Percentiles rank a stretch among this genome's conserved stretches.
Evolutionary conservation across 345 rosid genomes (phyloP).

Genomic region (Populus simonii): DNA sequence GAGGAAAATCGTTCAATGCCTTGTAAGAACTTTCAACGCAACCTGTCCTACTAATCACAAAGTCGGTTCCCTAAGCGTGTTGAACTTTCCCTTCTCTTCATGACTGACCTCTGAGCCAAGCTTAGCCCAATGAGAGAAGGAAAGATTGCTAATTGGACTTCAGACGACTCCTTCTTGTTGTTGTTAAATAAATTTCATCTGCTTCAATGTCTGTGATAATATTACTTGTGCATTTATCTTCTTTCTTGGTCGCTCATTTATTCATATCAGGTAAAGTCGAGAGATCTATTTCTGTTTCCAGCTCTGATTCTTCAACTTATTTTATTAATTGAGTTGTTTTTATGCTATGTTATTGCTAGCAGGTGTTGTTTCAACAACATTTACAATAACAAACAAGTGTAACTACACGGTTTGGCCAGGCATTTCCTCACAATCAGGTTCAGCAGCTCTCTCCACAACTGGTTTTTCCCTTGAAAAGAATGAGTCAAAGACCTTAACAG

Average conservation of each 20-base stretch:
- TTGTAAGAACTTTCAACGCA: background rate
- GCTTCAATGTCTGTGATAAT: background rate
- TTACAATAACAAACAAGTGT: conserved; percentile 64
- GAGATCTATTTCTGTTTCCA: no score
- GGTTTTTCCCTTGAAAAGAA: conserved; percentile 75
- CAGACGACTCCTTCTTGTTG: background rate
- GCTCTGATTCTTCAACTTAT: background rate
- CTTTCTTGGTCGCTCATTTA: background rate
- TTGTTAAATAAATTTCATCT: background rate
- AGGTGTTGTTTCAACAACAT: conserved; percentile 55
- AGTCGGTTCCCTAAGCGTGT: no score
- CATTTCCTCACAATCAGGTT: conserved; percentile 51
- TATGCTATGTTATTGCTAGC: background rate
- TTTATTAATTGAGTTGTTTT: no score
- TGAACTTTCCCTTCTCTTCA: no score
- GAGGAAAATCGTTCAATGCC: background rate
- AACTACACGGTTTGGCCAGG: conserved; percentile 86
- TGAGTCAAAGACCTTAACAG: conserved; percentile 46
- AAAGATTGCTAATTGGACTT: background rate
- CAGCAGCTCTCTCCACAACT: conserved; percentile 56
- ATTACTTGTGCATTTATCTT: background rate
- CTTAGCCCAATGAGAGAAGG: no score
- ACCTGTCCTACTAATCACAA: no score
- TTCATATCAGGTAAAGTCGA: background rate
- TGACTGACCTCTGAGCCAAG: no score